Conservation (phyloP, 2,329 filamentous ascomycete species). For the Penicillium nordicum region DNA sequence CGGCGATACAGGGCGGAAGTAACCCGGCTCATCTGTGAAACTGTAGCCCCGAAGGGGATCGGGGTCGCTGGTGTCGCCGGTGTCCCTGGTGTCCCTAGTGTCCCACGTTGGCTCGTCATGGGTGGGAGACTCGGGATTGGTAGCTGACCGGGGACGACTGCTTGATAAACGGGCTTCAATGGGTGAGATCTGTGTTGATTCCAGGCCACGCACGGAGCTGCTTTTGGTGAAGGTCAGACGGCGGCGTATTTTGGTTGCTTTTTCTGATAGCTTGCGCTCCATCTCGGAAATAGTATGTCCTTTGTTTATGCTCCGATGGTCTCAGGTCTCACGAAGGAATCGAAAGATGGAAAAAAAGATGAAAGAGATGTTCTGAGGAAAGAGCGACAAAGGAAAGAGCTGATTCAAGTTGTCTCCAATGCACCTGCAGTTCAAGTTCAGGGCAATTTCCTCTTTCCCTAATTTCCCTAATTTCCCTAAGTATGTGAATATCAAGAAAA, state of each 20-base stretch:
- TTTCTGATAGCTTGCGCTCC: slow-evolving; percentile 23
- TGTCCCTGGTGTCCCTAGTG: background rate
- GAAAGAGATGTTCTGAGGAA: background rate
- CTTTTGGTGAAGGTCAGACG: slow-evolving; percentile 18
- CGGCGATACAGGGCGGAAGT: slow-evolving; percentile 31
- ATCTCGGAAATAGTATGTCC: background rate
- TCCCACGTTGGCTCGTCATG: background rate
- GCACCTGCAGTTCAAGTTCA: background rate
- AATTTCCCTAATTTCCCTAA: background rate
- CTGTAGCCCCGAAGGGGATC: slow-evolving; percentile 29
- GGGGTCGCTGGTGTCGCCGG: slow-evolving; percentile 4
- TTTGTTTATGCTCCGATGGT: background rate
- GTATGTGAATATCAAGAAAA: background rate
- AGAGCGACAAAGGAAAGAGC: background rate
- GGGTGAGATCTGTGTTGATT: slow-evolving; percentile 8
- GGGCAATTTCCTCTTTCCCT: background rate
- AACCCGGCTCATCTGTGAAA: slow-evolving; percentile 35
- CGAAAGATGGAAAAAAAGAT: background rate
- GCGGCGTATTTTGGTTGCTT: slow-evolving; percentile 20
- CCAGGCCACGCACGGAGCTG: slow-evolving; percentile 6
- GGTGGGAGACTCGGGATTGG: slow-evolving; percentile 13
- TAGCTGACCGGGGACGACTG: slow-evolving; percentile 19
- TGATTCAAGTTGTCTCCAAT: background rate
- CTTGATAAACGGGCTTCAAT: background rate
- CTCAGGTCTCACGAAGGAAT: background rate